phyloP scores from a whole-genome alignment of 2,329 filamentous ascomycete species.

The Claviceps maximensis region DNA sequence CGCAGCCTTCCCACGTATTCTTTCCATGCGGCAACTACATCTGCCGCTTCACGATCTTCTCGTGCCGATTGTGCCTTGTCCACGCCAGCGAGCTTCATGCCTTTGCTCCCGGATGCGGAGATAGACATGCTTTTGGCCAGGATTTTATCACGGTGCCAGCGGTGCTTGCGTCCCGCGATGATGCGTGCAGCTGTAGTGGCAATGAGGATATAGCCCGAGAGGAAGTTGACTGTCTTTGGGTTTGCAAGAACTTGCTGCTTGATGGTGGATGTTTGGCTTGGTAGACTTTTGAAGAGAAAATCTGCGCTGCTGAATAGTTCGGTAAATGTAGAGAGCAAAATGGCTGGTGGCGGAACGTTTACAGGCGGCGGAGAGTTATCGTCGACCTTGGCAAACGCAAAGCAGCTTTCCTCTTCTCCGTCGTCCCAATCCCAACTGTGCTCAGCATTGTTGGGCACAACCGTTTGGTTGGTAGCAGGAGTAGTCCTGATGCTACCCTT shows the following conservation, averaged over 20 bases:
- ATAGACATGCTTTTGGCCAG: slow-evolving; percentile 83
- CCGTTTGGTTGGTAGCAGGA: slow-evolving; percentile 7
- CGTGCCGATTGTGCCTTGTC: slow-evolving; percentile 72
- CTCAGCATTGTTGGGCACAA: slow-evolving; percentile 12
- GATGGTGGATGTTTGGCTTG: slow-evolving; percentile 41
- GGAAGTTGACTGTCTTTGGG: slow-evolving; percentile 46
- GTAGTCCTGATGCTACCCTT: slow-evolving; percentile 9
- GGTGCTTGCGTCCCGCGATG: slow-evolving; percentile 68
- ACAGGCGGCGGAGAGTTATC: slow-evolving; percentile 49
- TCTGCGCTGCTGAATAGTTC: slow-evolving; percentile 54
- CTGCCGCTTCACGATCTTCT: slow-evolving; percentile 73
- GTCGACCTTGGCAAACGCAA: slow-evolving; percentile 10
- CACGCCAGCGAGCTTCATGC: slow-evolving; percentile 84
- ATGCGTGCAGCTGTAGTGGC: slow-evolving; percentile 62
- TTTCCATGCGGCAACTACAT: slow-evolving; percentile 64
- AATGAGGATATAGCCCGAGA: slow-evolving; percentile 50
- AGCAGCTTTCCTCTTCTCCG: slow-evolving; percentile 18
- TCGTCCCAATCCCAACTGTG: slow-evolving; percentile 38
- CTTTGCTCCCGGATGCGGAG: slow-evolving; percentile 58
- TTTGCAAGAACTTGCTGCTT: slow-evolving; percentile 53
- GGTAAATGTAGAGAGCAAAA: slow-evolving; percentile 67
- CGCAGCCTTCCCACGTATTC: slow-evolving; percentile 62
- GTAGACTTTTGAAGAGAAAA: slow-evolving; percentile 51
- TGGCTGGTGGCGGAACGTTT: slow-evolving; percentile 78
- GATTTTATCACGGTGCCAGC: slow-evolving; percentile 83